Base-by-base conservation (phyloP, 169 alveolate genomes). In the Plasmodium vinckei region DNA sequence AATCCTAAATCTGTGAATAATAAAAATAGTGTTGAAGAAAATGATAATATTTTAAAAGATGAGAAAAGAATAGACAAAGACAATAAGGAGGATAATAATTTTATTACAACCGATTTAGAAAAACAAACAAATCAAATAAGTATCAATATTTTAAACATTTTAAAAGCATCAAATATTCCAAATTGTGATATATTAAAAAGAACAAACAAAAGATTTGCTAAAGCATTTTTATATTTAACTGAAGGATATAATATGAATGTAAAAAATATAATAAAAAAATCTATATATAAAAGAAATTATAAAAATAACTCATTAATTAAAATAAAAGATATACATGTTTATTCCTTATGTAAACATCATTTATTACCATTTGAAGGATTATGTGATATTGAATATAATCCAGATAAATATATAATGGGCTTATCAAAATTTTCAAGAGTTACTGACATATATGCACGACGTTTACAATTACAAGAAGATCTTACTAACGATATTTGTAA, bases 311-410 rank as follows among this genome's bases (percentile, higher is more conserved):
- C 90, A 2, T 3, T 17, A 47, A 82, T 82, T 1, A 82, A 82
- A 25, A 69, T 82, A 10, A 67, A 63, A 56, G 84, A 73, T 9
- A 68, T 82, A 13, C 90, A 68, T 54, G 47, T 82, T 19, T 67
- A 82, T 44, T 82, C 90, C 0, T 39, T 82, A n/a, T 82, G 90
- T 70, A 82, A 82, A 44, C 90, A 82, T 54, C 90, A 82, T 68
- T 42, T 82, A 56, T 33, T 82, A n/a, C 90, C 90, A 19, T 82
- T 82, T 60, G 86, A 82, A 82, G 90, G 90, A 1, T 25, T 21
- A 23, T 82, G 90, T 44, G 27, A 42, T 27, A 82, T 82, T 54
- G 90, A 82, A 33, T 82, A 82, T 56, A 15, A 44, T 6, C 90
- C 90, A 12, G 61, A 82, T 33, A 82, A 53, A 54, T 82, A 82